Evolutionary conservation across 441 rosid genomes (phyloP).

Genomic region (Melastoma candidum): DNA sequence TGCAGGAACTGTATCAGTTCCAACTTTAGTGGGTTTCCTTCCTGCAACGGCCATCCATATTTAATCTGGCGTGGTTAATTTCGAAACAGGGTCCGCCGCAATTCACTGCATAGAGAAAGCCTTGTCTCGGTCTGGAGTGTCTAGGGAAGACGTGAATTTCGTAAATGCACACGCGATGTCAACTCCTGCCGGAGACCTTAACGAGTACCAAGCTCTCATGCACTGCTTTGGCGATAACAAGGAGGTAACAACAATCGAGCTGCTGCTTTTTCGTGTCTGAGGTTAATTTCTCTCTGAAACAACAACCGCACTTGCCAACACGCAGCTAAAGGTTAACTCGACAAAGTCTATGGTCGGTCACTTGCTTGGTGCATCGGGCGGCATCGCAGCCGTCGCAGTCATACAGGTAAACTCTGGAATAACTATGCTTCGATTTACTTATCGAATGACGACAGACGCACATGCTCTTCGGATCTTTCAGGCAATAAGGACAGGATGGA

Average conservation of each 20-base stretch:
- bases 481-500: conserved; percentile 97
- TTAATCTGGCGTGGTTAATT: neutral
- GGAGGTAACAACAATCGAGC: conserved; percentile 6
- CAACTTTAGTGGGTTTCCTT: no score
- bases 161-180: conserved; percentile 29
- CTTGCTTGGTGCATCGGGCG: conserved; percentile 92
- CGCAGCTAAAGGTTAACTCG: conserved; percentile 75
- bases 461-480: conserved; percentile 9
- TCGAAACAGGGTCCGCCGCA: conserved; percentile 20
- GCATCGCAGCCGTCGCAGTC: conserved; percentile 84
- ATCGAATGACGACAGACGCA: no score
- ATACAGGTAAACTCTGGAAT: conserved; percentile 48
- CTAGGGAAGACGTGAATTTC: conserved; percentile 26
- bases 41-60: no score
- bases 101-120: conserved; percentile 24
- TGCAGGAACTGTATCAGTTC: no score
- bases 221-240: conserved; percentile 20
- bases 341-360: conserved; percentile 98
- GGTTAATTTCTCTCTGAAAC: neutral
- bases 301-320: conserved; percentile 10
- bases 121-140: conserved; percentile 15
- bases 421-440: neutral
- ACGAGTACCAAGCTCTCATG: conserved; percentile 22
- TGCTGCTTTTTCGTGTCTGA: no score
- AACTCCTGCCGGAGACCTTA: conserved; percentile 22